Percentiles rank a stretch among this genome's conserved stretches.
Conservation (phyloP, 345 rosid species). For the Dipteronia sinensis region DNA sequence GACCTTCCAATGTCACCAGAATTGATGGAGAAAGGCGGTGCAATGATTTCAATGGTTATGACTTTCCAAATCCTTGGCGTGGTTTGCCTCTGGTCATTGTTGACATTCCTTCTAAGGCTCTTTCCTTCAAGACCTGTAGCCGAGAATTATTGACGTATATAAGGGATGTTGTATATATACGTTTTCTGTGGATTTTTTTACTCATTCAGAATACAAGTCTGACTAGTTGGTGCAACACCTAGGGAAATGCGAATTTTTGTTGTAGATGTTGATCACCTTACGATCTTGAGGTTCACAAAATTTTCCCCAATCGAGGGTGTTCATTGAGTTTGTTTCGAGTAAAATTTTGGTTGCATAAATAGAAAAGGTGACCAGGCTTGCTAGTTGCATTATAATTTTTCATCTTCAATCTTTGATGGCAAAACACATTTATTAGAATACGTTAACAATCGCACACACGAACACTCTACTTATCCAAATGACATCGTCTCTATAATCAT, state of each 20-base stretch:
- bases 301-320: no score
- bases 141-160: conserved; percentile 57
- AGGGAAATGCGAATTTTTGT: background rate
- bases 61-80: conserved; percentile 72
- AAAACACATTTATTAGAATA: background rate
- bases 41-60: conserved; percentile 63
- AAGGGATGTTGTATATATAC: background rate
- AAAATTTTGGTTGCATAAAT: background rate
- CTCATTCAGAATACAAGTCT: background rate
- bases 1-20: conserved; percentile 51
- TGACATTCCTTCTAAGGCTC: conserved; percentile 76
- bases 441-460: background rate
- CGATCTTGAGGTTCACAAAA: no score
- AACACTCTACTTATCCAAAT: background rate
- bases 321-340: conserved; percentile 2
- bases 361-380: background rate
- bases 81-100: conserved; percentile 79
- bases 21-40: conserved; percentile 54
- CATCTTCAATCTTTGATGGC: background rate
- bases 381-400: background rate
- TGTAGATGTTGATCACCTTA: background rate
- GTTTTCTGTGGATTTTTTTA: background rate
- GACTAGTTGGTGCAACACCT: background rate
- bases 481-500: background rate
- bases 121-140: conserved; percentile 86